Evolutionary conservation across 495 filamentous ascomycete species (phyloP), one percentile per base, ranked within the genome.

Genomic region (Zalerion maritima): DNA sequence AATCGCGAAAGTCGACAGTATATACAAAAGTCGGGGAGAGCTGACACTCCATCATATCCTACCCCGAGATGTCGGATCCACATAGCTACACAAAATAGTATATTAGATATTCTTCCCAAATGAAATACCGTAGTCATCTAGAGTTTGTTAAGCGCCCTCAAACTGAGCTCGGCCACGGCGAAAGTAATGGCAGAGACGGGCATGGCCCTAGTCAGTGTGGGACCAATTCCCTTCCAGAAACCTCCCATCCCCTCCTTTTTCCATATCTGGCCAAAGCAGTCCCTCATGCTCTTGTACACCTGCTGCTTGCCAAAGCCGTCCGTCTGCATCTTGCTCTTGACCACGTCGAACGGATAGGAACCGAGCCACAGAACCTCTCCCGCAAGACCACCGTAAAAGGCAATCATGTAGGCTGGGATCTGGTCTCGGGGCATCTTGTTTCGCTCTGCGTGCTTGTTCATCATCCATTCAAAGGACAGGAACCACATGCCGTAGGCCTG

Each of bases 301-400:
- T 67, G 70, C 32, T 67, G 52, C 16, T 31, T 24, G 1, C 66
- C 65, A 46, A 94, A 84, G 13, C 81, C 86, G 61, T 97, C 89
- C 37, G 73, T 91, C 69, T 97, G 89, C 87, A 96, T 92, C 72
- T 92, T 94, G 55, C 82, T 92, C 79, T 97, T 97, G 50, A 97
- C 58, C 16, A 96, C 89, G 55, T 97, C 89, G 33, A 97, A 75
- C 14, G 89, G 89, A 52, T 97, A 97, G 45, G 81, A 89, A 21
- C 64, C 66, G 38, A 97, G 50, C 89, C 89, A 97, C 23, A 97
- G 64, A 14, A 73, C 81, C 65, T 97, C 89, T 36, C 89, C 89
- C 1, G 89, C 89, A 31, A 96, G 50, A 23, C 89, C 89, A 40
- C 89, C 89, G 48, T 94, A 96, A 6, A 80, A 60, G 11, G 89